Evolutionary conservation across 2,329 filamentous ascomycete genomes (phyloP), one percentile per base, ranked within the genome.

Genomic region (Clonostachys rhizophaga): DNA sequence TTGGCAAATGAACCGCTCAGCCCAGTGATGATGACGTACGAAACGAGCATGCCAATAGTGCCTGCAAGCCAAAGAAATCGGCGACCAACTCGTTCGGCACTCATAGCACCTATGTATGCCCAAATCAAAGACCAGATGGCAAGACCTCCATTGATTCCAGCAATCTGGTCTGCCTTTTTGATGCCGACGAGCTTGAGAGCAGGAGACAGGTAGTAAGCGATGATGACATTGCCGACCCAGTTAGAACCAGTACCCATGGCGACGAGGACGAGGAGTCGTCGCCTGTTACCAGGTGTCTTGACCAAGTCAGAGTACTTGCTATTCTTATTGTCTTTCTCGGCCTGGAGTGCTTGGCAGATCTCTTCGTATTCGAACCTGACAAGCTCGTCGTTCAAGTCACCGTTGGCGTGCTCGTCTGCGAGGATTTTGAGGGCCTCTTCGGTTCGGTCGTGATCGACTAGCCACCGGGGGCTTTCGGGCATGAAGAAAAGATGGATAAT

Each of bases 391-490:
- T 78, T 70, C 5, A 76, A 78, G 50, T 83, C 70, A 14, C 73
- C 76, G 51, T 47, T 37, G 30, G 46, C 46, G 34, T 80, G 81
- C 55, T 75, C 83, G 48, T 74, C 77, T 14, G 70, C 71, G 48
- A 85, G 69, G 39, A 75, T 74, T 6, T 68, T 65, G 24, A 74
- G 63, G 1, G 78, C 75, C 47, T 79, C 65, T 6, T 79, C 74
- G n/a, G 24, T 14, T 13, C 46, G 40, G 24, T 47, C 46, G 13
- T 43, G 24, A 13, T 20, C 20, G 50, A 80, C 77, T 17, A 83
- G 65, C 79, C 79, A 84, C 48, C 81, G 65, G 6, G 81, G 81
- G n/a, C 76, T 80, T 56, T 84, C 81, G 0, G 81, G 81, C 6
- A 64, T 3, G 83, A 64, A 43, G 46, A 44, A 44, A 3, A 44